Conservation (phyloP, 257 asterid genomes). For the Petrea volubilis region DNA sequence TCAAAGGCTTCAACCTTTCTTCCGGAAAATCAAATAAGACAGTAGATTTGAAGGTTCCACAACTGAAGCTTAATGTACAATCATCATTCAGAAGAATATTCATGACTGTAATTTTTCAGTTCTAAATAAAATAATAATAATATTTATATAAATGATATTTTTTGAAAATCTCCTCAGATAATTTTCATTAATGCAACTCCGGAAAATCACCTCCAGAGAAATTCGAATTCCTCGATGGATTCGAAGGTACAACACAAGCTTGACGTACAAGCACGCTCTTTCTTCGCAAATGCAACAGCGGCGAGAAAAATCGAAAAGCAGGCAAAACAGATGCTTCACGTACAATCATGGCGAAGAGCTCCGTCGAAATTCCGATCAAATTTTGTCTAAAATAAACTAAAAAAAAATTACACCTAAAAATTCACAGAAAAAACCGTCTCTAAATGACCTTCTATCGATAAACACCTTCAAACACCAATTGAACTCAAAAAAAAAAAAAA, state of each 20-base stretch:
- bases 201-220: conserved; percentile 39
- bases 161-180: not conserved
- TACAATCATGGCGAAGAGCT: conserved; percentile 23
- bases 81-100: conserved; percentile 4
- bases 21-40: not conserved
- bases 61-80: conserved; percentile 16
- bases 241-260: conserved; percentile 33
- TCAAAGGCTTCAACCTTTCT: conserved; percentile 6
- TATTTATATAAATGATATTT: not conserved
- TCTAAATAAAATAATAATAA: not conserved
- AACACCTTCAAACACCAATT: not conserved
- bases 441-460: not conserved
- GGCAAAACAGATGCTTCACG: conserved; percentile 29
- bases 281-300: conserved; percentile 21
- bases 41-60: conserved; percentile 9
- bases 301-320: conserved; percentile 23
- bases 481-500: not conserved
- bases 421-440: not conserved
- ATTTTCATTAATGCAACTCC: not conserved
- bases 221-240: conserved; percentile 30
- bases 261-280: conserved; percentile 25
- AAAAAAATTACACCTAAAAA: not conserved
- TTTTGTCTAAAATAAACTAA: not conserved
- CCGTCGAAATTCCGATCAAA: not conserved
- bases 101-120: not conserved